Base-by-base conservation (phyloP, 2,329 filamentous ascomycete genomes). In the Aspergillus ibericus region DNA sequence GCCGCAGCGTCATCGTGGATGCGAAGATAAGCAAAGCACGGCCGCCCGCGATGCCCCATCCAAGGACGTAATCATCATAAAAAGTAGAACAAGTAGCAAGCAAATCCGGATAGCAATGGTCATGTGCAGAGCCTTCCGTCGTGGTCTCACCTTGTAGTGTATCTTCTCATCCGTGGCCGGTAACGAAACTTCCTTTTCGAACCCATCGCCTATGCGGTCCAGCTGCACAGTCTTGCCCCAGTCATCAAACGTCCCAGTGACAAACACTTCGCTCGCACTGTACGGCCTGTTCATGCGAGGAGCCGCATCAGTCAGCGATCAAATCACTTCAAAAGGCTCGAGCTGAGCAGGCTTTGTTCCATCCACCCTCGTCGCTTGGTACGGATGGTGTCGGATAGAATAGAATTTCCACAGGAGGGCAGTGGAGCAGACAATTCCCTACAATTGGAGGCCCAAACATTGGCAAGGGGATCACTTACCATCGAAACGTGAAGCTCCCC, bases 161-260 rank as follows among this genome's bases (percentile, higher is more conserved):
- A 96, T 88, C 80, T 95, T 96, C 63, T 88, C 81, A 50, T 81
- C 79, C 15, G 81, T 78, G 56, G 85, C 80, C 51, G 88, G 81
- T 34, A 98, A 82, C 54, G 85, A 80, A 60, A 99, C 92, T 34
- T 86, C 85, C 82, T 96, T 96, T 77, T 89, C 83, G 77, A 96
- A 96, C 63, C 76, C 75, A 50, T 86, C 81, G 72, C 84, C 89
- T 40, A 86, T 83, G 79, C 91, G 92, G 49, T 92, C 87, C 58
- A 99, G 84, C 80, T 90, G 85, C 75, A 93, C 85, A 57, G 87
- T 92, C 82, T 95, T 93, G 66, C 85, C 84, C 95, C 95, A 99
- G 80, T 91, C 85, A 79, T 98, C 93, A 74, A 98, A 98, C 63
- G 91, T 93, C 74, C 95, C 95, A 40, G 93, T 98, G 68, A 98